Percentiles rank a stretch among this genome's conserved stretches.
phyloP scores from a whole-genome alignment of 441 rosid species.

The Geranium incanum region DNA sequence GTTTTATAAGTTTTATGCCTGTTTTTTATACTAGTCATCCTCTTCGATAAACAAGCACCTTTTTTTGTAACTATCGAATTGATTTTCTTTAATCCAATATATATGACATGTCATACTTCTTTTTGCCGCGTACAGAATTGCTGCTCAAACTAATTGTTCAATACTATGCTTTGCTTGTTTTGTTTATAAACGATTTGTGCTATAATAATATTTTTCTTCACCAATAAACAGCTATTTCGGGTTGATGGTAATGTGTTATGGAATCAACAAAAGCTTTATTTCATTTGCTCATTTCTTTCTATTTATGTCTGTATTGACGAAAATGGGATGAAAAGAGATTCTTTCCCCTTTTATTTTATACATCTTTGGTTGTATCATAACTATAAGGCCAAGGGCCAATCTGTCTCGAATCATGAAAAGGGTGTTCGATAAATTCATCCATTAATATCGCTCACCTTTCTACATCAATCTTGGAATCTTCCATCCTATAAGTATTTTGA shows the following conservation, averaged over 20 bases:
- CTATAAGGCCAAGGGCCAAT: neutral
- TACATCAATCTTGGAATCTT: neutral
- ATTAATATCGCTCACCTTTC: neutral
- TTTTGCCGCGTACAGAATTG: neutral
- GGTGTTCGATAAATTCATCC: neutral
- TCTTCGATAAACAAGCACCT: neutral
- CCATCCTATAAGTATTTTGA: neutral
- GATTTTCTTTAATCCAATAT: neutral
- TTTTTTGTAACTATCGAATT: neutral
- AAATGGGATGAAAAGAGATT: neutral
- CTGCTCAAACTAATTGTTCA: neutral
- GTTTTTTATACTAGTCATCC: neutral
- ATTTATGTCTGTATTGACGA: neutral
- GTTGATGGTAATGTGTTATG: neutral
- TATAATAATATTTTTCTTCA: neutral
- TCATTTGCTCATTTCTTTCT: neutral
- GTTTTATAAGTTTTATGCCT: constrained; percentile 3
- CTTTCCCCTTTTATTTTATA: too few species aligned
- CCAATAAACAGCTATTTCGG: neutral
- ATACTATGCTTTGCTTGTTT: constrained; percentile 3
- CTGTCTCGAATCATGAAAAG: neutral
- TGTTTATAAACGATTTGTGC: neutral
- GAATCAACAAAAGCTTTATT: neutral
- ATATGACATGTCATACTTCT: neutral
- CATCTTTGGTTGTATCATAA: neutral